These are phyloP conservation scores for Anisodus acutangulus DNA, from an alignment of 257 asterid genomes.

Conservation along the genomic window DNA sequence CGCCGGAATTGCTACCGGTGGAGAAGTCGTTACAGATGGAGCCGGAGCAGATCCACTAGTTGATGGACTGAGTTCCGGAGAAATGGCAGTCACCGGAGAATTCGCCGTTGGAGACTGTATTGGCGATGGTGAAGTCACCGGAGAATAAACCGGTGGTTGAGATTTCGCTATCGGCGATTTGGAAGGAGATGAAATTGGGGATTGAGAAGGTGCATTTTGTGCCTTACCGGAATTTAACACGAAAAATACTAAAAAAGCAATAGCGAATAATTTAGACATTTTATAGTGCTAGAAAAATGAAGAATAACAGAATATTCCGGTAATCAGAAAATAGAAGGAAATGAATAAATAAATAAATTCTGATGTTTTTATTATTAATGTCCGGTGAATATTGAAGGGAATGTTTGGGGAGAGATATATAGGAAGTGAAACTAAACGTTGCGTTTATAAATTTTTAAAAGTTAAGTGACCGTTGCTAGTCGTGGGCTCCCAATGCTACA, in stretches of 20 bases:
- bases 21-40: constrained; percentile 53
- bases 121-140: constrained; percentile 53
- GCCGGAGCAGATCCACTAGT: constrained; percentile 47
- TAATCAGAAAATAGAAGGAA: neutral
- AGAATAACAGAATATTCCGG: constrained; percentile 36
- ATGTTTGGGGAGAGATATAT: constrained; percentile 30
- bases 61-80: constrained; percentile 50
- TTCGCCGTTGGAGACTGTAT: constrained; percentile 44
- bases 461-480: constrained; percentile 53
- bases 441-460: constrained; percentile 34
- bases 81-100: constrained; percentile 35
- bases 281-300: neutral
- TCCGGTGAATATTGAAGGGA: constrained; percentile 30
- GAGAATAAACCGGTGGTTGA: constrained; percentile 40
- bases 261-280: constrained; percentile 44
- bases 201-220: constrained; percentile 65
- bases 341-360: neutral
- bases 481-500: constrained; percentile 28
- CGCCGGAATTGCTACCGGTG: constrained; percentile 36
- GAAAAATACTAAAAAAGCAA: constrained; percentile 41
- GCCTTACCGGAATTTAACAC: constrained; percentile 48
- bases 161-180: constrained; percentile 42
- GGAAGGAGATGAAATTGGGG: constrained; percentile 44
- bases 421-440: constrained; percentile 45
- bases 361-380: constrained; percentile 23